Base-by-base conservation (phyloP, 2,329 filamentous ascomycete genomes). In the Penicillium sp. region DNA sequence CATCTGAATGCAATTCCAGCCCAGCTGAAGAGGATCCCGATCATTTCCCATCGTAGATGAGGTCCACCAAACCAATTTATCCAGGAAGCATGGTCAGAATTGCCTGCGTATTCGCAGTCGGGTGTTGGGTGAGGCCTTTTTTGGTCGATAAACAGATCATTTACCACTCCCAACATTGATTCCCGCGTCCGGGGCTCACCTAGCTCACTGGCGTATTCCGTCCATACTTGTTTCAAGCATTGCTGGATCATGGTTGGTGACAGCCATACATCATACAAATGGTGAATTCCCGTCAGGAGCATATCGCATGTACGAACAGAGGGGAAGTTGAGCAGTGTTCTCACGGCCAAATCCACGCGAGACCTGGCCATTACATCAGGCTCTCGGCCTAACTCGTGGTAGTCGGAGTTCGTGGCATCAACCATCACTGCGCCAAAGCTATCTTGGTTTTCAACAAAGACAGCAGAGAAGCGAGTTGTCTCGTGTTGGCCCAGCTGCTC, bases 11-110 rank as follows among this genome's bases (percentile, higher is more conserved):
- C 47, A 29, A 50, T 50, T 16, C 47, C 47, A 39, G 33, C 33
- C 47, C 47, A 50, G 23, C 47, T 50, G 23, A 50, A 50, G 7
- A 50, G 47, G 7, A 50, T 39, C 11, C 47, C 47, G 9, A 50
- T 38, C 47, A 50, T 50, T 29, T 50, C 47, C 47, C 47, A 50
- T 29, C 34, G 47, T n/a, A 50, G 34, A 39, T 50, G n/a, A 21
- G 47, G 31, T 16, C 46, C 46, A 23, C 44, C 29, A 46, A 46
- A 46, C 44, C 44, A 46, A 19, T 46, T 46, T 15, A 46, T 16
- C 44, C 44, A 46, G 11, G 19, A 23, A 23, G 8, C 13, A 46
- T 46, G 44, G 44, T 46, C 44, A 11, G 29, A 21, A 33, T 46
- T 33, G 13, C 29, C 4, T 16, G 13, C 4, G 4, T 3, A 0